A percentile compares a stretch with the other conserved stretches of the same genome.
Evolutionary conservation across 768 basidiomycete genomes (phyloP).

Genomic region (Sarcomyxa edulis): DNA sequence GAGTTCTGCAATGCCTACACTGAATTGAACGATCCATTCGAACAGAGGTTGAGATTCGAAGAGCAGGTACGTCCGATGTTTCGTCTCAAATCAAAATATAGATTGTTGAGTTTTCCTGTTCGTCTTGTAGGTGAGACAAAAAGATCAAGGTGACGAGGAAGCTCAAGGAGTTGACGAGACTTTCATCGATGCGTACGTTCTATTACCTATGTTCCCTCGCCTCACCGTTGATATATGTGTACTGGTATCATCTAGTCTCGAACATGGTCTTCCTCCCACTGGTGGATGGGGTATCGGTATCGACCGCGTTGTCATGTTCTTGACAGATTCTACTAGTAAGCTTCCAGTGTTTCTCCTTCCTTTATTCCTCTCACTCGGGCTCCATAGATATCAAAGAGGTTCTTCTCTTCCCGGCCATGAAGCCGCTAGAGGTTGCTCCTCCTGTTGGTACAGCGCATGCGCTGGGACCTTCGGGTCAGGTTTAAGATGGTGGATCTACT

Average conservation of each 20-base stretch:
- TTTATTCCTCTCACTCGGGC: not conserved
- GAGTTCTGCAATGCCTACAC: constrained; percentile 99
- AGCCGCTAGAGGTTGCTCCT: constrained; percentile 59
- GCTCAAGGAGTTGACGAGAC: constrained; percentile 97
- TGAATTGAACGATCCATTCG: constrained; percentile 98
- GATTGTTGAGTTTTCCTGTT: constrained; percentile 2
- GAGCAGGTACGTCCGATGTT: constrained; percentile 57
- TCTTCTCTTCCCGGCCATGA: constrained; percentile 95
- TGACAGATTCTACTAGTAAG: constrained; percentile 92
- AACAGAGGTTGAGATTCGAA: constrained; percentile 92
- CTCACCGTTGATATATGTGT: too few species aligned
- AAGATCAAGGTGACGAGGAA: constrained; percentile 96
- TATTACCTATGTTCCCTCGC: constrained; percentile 2
- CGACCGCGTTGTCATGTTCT: constrained; percentile 97
- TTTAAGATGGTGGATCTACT: too few species aligned
- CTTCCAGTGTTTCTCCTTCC: constrained; percentile 23
- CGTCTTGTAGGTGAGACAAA: constrained; percentile 64
- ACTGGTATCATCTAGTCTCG: constrained; percentile 50
- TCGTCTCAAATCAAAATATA: not conserved
- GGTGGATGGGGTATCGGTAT: constrained; percentile 97
- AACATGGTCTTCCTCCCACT: constrained; percentile 96
- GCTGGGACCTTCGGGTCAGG: constrained; percentile 6
- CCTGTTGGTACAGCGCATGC: constrained; percentile 11
- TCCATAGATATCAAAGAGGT: constrained; percentile 91
- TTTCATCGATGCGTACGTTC: constrained; percentile 85